phyloP scores from a whole-genome alignment of 768 basidiomycete species.

The Floccularia luteovirens region DNA sequence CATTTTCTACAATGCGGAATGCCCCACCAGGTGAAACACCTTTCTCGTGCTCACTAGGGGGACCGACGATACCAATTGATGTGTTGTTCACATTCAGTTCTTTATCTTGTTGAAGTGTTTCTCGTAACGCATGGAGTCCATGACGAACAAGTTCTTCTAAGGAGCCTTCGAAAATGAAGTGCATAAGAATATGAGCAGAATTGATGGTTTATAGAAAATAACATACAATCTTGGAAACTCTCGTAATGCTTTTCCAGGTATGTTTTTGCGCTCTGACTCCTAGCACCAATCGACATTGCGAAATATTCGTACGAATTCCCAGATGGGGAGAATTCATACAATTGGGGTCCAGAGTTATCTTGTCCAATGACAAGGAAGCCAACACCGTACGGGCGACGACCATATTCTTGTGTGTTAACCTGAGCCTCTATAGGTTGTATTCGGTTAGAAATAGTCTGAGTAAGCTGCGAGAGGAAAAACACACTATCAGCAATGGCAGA shows the following conservation, averaged over 20 bases:
- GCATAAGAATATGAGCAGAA: background rate
- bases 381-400: constrained; percentile 94
- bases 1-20: constrained; percentile 88
- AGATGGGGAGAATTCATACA: constrained; percentile 97
- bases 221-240: constrained; percentile 78
- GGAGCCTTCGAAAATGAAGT: constrained; percentile 39
- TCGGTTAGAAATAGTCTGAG: background rate
- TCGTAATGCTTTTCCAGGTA: constrained; percentile 95
- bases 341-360: constrained; percentile 94
- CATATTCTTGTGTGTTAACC: constrained; percentile 98
- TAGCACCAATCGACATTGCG: constrained; percentile 97
- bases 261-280: constrained; percentile 97
- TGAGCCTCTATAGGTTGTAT: constrained; percentile 71
- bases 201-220: no score
- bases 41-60: constrained; percentile 52
- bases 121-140: constrained; percentile 89
- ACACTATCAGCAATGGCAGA: constrained; percentile 91
- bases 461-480: constrained; percentile 21
- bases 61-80: constrained; percentile 88
- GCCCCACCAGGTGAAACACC: constrained; percentile 41
- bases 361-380: constrained; percentile 97
- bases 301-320: constrained; percentile 97
- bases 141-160: constrained; percentile 88
- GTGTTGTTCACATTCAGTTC: constrained; percentile 92
- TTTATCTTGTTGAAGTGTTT: constrained; percentile 98